phyloP scores from a whole-genome alignment of 495 filamentous ascomycete species.

The Lophiotrema nucula region DNA sequence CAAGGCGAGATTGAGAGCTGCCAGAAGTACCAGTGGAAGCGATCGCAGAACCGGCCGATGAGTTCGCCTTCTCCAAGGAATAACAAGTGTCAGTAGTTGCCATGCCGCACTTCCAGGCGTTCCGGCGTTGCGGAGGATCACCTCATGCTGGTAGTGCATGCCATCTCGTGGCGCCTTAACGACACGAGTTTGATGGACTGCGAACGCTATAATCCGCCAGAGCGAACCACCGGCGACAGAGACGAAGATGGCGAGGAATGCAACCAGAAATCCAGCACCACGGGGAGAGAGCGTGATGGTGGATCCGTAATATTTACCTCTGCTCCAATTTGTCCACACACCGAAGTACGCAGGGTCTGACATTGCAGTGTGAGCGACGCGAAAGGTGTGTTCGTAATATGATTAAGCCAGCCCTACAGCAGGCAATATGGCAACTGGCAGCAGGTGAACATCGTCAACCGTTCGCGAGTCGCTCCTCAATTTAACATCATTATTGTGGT shows the following conservation, averaged over 20 bases:
- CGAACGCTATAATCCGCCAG: slow-evolving; percentile 44
- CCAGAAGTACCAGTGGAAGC: slow-evolving; percentile 36
- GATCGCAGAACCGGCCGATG: slow-evolving; percentile 27
- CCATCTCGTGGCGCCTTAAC: slow-evolving; percentile 1
- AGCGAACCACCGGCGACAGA: slow-evolving; percentile 37
- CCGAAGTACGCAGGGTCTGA: slow-evolving; percentile 26
- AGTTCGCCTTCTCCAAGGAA: slow-evolving; percentile 39
- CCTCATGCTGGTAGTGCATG: slow-evolving; percentile 40
- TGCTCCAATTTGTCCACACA: slow-evolving; percentile 47
- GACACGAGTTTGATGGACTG: slow-evolving; percentile 37
- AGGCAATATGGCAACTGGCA: too few species aligned
- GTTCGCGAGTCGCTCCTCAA: too few species aligned
- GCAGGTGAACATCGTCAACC: too few species aligned
- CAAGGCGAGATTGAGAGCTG: slow-evolving; percentile 31
- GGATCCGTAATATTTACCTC: slow-evolving; percentile 38
- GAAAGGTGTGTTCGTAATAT: too few species aligned
- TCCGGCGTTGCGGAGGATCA: slow-evolving; percentile 38
- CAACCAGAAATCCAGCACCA: slow-evolving; percentile 41
- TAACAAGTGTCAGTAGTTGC: slow-evolving; percentile 35
- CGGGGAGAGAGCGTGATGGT: slow-evolving; percentile 42
- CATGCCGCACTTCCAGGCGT: slow-evolving; percentile 33
- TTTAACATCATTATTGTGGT: too few species aligned
- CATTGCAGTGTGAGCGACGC: too few species aligned
- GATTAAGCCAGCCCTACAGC: too few species aligned
- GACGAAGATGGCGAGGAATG: slow-evolving; percentile 45